Percentiles rank a stretch among this genome's conserved stretches.
These are phyloP conservation scores for Ceratocystis huliohia DNA, from an alignment of 2,329 filamentous ascomycete species.

Conservation along the genomic window DNA sequence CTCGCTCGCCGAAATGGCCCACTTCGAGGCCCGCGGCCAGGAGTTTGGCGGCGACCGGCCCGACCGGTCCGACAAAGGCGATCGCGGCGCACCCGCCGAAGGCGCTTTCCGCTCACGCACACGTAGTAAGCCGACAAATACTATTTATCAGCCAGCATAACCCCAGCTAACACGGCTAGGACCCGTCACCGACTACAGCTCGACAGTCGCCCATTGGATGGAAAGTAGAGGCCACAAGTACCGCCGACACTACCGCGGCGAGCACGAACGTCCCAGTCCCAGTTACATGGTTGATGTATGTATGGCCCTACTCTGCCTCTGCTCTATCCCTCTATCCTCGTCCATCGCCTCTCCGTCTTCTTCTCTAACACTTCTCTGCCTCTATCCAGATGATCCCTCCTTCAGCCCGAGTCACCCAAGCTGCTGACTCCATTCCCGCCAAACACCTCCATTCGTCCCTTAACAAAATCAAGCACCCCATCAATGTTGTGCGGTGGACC, in stretches of 20 bases:
- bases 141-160: constrained; percentile 5
- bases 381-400: constrained; percentile 67
- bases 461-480: constrained; percentile 94
- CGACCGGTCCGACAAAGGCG: constrained; percentile 3
- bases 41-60: constrained; percentile 31
- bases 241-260: constrained; percentile 56
- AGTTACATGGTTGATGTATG: constrained; percentile 84
- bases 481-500: constrained; percentile 96
- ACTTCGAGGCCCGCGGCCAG: constrained; percentile 37
- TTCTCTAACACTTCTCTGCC: not conserved
- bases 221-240: constrained; percentile 59
- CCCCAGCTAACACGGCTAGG: constrained; percentile 37
- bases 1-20: constrained; percentile 34
- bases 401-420: constrained; percentile 55
- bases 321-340: not conserved
- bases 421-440: constrained; percentile 81
- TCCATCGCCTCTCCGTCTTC: not conserved
- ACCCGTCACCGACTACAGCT: constrained; percentile 84
- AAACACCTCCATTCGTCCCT: constrained; percentile 95
- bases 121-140: constrained; percentile 33
- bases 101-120: constrained; percentile 37
- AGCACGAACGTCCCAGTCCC: constrained; percentile 69
- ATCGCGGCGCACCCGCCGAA: constrained; percentile 21
- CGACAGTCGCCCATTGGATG: constrained; percentile 85
- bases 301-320: constrained; percentile 20